Conservation (phyloP, 2,329 filamentous ascomycete genomes). For the Magnaporthiopsis poae region DNA sequence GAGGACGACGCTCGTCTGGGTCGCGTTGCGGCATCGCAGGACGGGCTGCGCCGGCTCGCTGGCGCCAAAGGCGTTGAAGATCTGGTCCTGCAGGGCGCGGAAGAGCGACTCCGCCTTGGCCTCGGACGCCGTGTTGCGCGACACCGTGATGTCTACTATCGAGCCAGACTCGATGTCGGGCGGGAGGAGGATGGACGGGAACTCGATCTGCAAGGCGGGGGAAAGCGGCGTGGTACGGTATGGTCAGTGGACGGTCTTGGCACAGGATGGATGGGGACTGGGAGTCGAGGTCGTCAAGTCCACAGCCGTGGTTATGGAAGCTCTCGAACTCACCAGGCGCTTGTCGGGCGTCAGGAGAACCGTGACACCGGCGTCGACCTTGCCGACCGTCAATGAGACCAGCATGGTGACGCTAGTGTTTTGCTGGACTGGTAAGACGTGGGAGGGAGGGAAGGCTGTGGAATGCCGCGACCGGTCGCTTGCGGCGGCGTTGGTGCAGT, state of each 20-base stretch:
- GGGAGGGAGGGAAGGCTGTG: neutral
- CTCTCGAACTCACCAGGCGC: conserved; percentile 59
- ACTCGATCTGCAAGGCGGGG: conserved; percentile 66
- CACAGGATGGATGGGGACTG: neutral
- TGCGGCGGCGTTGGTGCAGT: neutral
- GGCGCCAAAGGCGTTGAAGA: conserved; percentile 77
- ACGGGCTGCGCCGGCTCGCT: conserved; percentile 65
- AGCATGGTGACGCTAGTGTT: conserved; percentile 53
- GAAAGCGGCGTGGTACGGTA: neutral
- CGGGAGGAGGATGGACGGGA: conserved; percentile 91
- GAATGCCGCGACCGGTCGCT: neutral
- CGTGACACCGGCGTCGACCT: conserved; percentile 96
- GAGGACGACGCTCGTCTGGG: conserved; percentile 93
- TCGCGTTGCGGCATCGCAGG: conserved; percentile 89
- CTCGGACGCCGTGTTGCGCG: conserved; percentile 76
- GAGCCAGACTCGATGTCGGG: conserved; percentile 90
- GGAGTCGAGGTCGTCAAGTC: neutral
- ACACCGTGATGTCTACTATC: conserved; percentile 94
- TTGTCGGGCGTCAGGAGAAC: conserved; percentile 95
- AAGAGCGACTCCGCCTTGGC: conserved; percentile 64
- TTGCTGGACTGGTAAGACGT: neutral
- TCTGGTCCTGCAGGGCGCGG: conserved; percentile 75
- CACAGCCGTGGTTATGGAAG: neutral
- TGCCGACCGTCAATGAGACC: conserved; percentile 94
- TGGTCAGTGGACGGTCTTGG: neutral